Evolutionary conservation across 2,329 filamentous ascomycete species (phyloP).

Genomic region (Sporothrix curviconia): DNA sequence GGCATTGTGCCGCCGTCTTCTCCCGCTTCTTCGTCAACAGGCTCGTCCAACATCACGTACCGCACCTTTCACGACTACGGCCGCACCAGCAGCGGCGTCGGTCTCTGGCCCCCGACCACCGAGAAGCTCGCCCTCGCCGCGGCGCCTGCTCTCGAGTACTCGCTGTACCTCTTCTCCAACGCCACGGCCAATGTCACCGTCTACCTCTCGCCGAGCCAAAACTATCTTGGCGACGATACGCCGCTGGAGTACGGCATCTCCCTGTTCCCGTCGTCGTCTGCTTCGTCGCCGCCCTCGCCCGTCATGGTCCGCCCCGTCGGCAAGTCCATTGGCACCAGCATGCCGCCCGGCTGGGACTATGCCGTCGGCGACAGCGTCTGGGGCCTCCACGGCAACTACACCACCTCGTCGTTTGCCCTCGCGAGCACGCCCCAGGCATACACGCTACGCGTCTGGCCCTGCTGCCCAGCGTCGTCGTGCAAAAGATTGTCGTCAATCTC

Average conservation of each 20-base stretch:
- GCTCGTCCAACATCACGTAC: slow-evolving; percentile 35
- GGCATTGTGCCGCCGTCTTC: slow-evolving; percentile 29
- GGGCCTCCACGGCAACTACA: slow-evolving; percentile 38
- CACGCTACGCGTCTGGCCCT: slow-evolving; percentile 44
- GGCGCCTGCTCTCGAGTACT: slow-evolving; percentile 53
- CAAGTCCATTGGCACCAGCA: slow-evolving; percentile 32
- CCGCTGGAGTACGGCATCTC: slow-evolving; percentile 47
- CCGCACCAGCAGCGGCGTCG: slow-evolving; percentile 52
- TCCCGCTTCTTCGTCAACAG: too few species aligned
- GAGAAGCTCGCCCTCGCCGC: slow-evolving; percentile 42
- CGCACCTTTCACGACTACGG: slow-evolving; percentile 48
- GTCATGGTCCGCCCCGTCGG: slow-evolving; percentile 38
- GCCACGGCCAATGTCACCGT: slow-evolving; percentile 39
- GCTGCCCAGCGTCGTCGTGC: slow-evolving; percentile 46
- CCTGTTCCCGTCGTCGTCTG: slow-evolving; percentile 34
- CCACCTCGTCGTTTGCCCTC: slow-evolving; percentile 39
- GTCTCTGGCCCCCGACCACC: slow-evolving; percentile 46
- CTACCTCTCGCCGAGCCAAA: slow-evolving; percentile 46
- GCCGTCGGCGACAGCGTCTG: slow-evolving; percentile 42
- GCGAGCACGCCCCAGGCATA: slow-evolving; percentile 34
- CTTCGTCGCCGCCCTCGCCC: slow-evolving; percentile 25
- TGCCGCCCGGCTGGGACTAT: slow-evolving; percentile 37
- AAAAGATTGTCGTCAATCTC: slow-evolving; percentile 50
- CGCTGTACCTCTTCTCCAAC: slow-evolving; percentile 54
- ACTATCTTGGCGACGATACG: slow-evolving; percentile 43